A percentile compares a stretch with the other conserved stretches of the same genome.
phyloP scores from a whole-genome alignment of 306 rosid species.

The Styphnolobium japonicum region DNA sequence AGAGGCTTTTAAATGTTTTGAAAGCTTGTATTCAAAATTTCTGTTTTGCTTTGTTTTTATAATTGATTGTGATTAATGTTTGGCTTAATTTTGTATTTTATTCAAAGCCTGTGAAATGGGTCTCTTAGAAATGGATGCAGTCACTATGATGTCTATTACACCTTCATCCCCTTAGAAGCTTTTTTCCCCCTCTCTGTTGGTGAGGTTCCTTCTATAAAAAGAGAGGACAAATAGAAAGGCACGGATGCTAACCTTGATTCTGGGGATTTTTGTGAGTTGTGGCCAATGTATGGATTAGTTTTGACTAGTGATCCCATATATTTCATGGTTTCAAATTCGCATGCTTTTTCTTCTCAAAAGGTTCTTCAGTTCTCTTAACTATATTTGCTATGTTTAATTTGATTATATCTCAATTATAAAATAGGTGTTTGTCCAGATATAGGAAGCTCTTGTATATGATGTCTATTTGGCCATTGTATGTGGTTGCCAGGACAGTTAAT shows the following conservation, averaged over 20 bases:
- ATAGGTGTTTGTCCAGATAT: background rate
- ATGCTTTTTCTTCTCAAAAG: background rate
- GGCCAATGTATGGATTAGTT: background rate
- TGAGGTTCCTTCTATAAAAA: background rate
- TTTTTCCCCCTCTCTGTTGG: too few species aligned
- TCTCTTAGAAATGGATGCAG: background rate
- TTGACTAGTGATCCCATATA: background rate
- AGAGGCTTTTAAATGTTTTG: background rate
- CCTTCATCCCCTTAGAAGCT: background rate
- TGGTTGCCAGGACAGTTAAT: background rate
- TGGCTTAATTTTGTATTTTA: background rate
- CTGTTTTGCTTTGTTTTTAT: background rate
- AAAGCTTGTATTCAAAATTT: background rate
- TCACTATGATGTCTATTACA: slow-evolving; percentile 1
- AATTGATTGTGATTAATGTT: slow-evolving; percentile 1
- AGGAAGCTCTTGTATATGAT: background rate
- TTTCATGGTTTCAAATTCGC: slow-evolving; percentile 1
- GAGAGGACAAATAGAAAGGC: background rate
- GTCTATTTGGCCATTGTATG: background rate
- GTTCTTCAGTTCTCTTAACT: background rate
- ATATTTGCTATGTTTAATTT: background rate
- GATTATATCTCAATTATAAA: background rate
- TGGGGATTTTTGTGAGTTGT: slow-evolving; percentile 5
- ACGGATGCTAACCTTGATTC: background rate
- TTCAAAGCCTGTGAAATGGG: slow-evolving; percentile 7